Conservation (phyloP, 2,329 filamentous ascomycete genomes). For the Penicillium sclerotigenum region DNA sequence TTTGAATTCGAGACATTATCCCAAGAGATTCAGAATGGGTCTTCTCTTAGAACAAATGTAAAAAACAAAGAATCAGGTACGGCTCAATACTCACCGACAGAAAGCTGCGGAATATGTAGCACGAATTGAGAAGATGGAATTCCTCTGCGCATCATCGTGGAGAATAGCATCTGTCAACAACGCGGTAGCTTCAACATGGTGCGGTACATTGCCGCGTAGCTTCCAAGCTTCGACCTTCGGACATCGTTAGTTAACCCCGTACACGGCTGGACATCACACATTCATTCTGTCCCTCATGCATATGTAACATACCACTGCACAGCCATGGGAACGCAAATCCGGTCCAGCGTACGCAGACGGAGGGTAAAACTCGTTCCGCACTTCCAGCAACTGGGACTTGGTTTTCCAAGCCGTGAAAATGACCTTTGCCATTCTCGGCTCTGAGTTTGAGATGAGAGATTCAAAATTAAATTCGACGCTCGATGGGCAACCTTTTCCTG, state of each 20-base stretch:
- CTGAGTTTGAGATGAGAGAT: background rate
- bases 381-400: conserved; percentile 35
- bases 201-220: conserved; percentile 44
- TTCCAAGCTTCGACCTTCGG: conserved; percentile 46
- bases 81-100: conserved; percentile 38
- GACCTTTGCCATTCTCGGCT: conserved; percentile 37
- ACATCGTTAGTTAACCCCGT: background rate
- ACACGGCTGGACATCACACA: background rate
- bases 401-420: conserved; percentile 45
- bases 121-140: conserved; percentile 45
- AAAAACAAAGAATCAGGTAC: background rate
- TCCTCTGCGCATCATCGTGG: conserved; percentile 41
- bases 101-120: conserved; percentile 47
- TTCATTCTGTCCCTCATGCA: background rate
- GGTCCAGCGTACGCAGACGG: conserved; percentile 30
- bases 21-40: background rate
- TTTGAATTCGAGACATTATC: background rate
- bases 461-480: background rate
- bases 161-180: conserved; percentile 47
- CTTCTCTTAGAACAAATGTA: background rate
- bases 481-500: background rate
- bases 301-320: conserved; percentile 36
- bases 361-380: conserved; percentile 43
- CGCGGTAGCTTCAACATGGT: conserved; percentile 47
- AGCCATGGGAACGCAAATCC: conserved; percentile 40